Evolutionary conservation across 2,329 filamentous ascomycete genomes (phyloP), one percentile per base, ranked within the genome.

Genomic region (Aschersonia sp.): DNA sequence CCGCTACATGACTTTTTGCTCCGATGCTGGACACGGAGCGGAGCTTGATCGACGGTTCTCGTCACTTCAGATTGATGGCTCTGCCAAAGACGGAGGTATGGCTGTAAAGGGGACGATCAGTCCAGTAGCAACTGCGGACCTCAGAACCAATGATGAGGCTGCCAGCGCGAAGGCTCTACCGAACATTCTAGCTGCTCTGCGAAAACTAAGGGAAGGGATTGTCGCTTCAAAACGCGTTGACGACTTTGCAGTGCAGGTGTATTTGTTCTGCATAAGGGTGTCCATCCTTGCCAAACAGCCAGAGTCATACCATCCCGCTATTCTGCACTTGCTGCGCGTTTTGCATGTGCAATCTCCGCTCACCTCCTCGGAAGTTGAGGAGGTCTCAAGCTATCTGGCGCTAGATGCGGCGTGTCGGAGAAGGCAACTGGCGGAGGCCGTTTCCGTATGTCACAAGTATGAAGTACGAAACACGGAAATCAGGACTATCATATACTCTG

Each of bases 171-270:
- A 78, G 54, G 80, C 85, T 53, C 74, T 96, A 31, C 76, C 82
- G 2, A 78, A 77, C 28, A 80, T 97, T 47, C 73, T 96, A 47
- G 77, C 85, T 57, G 86, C 91, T 3, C 82, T 97, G 60, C 82
- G 92, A 52, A 97, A 96, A 63, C 77, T 98, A 32, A 81, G 92
- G 49, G 92, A 98, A 69, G 89, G 84, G 30, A 82, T 97, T 45
- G 78, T 94, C 3, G 86, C 86, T 9, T 82, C 85, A 6, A 78
- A 80, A 47, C 80, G 89, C 28, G 70, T 74, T 38, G 85, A 95
- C 59, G 72, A 78, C 47, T 98, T 98, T 64, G 82, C 91, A 1
- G 80, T 85, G n/a, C 82, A 89, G 55, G 86, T 82, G 12, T 95
- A 97, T 65, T 80, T 94, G 52, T 97, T 97, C 71, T 88, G 86